Conservation (phyloP, 192 early-diverging fungal genomes). For the Phycomyces blakesleeanus region DNA sequence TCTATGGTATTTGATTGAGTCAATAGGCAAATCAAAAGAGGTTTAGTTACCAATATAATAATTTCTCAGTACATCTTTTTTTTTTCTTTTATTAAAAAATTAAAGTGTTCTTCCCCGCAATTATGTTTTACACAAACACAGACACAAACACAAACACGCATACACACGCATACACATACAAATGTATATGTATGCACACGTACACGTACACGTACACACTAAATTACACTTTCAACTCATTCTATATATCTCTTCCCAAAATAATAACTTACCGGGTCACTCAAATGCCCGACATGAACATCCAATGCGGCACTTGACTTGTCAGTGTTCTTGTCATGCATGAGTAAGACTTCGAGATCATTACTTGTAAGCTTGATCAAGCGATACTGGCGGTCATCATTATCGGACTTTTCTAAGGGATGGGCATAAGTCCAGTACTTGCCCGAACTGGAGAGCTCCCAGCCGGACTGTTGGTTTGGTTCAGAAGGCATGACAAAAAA, state of each 20-base stretch:
- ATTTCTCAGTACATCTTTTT: no score
- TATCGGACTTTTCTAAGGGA: conserved; percentile 49
- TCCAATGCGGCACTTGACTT: conserved; percentile 77
- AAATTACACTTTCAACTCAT: neutral
- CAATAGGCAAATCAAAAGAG: neutral
- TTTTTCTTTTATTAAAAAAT: neutral
- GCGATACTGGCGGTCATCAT: conserved; percentile 61
- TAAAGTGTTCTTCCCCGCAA: no score
- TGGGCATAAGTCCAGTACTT: conserved; percentile 36
- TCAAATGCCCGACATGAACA: conserved; percentile 77
- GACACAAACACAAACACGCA: no score
- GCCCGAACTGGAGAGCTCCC: conserved; percentile 16
- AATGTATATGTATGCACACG: no score
- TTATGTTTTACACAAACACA: neutral
- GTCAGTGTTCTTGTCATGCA: conserved; percentile 70
- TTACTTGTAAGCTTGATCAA: conserved; percentile 55
- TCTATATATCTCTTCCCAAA: neutral
- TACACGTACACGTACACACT: no score
- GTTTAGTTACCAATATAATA: no score
- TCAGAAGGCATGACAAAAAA: neutral
- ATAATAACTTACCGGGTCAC: conserved; percentile 63
- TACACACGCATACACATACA: no score
- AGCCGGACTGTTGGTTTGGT: conserved; percentile 7
- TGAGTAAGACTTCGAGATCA: conserved; percentile 62
- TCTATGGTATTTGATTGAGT: conserved; percentile 17